Base-by-base conservation (phyloP, 164 flowering plant species). In the Sedum album region DNA sequence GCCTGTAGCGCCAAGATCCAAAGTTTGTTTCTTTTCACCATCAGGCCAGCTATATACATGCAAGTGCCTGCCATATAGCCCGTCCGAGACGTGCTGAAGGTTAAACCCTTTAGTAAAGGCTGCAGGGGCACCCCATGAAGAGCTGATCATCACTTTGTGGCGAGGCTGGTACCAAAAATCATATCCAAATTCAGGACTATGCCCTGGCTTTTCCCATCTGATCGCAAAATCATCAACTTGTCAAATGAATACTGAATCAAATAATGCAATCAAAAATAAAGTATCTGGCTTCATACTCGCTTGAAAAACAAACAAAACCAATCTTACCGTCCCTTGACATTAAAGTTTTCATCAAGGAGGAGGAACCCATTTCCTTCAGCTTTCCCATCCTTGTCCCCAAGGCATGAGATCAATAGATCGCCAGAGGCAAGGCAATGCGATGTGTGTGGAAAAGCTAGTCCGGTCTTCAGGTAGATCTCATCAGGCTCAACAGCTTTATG, bases 151-250 rank as follows among this genome's bases (percentile, higher is more conserved):
- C 26, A 91, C 88, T 72, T 86, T 84, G 67, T 86, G 91, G 5
- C 91, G 86, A 10, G 99, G 99, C 72, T 94, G 99, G 79, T 94
- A 94, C 99, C 99, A 94, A 79, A 76, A 94, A 77, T 94, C 99
- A 68, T 94, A 94, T 8, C 99, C 99, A 79, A 87, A 94, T 31
- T 68, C 73, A 6, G 99, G 97, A 76, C 91, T 91, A 53, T 91
- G 85, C 42, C 99, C 99, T 28, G 89, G 93, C 73, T 91, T 94
- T 78, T 94, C 99, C 99, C 99, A 94, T 84, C 99, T 94, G 68
- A 49, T 18, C 10, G 28, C n/a, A 26, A 57, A 21, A 4, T 13
- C 60, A 49, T 9, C 28, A 21, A 53, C 2, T 53, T 9, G 60
- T 53, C 25, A 53, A 23, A 53, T 8, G 23, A 53, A 14, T 21